Evolutionary conservation across 1,139 yeast species (phyloP).

Genomic region (Kurtzmaniella quercitrusa): DNA sequence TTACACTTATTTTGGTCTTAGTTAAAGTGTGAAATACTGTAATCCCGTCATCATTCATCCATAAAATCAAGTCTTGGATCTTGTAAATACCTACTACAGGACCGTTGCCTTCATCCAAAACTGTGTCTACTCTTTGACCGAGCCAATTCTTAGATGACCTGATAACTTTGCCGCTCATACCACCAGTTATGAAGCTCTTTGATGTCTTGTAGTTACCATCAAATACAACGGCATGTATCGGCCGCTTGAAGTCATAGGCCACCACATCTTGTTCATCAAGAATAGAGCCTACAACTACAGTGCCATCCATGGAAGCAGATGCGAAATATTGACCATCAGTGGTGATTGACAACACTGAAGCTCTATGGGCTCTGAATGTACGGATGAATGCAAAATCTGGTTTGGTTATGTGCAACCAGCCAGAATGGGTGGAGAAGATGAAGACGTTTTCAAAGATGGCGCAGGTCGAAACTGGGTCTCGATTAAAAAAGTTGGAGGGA

Average conservation of each 20-base stretch:
- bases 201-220: conserved; percentile 63
- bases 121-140: conserved; percentile 69
- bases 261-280: conserved; percentile 58
- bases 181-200: conserved; percentile 77
- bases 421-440: conserved; percentile 88
- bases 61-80: conserved; percentile 61
- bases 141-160: conserved; percentile 82
- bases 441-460: conserved; percentile 54
- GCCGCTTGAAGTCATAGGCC: conserved; percentile 82
- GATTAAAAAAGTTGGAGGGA: conserved; percentile 62
- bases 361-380: conserved; percentile 79
- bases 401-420: conserved; percentile 64
- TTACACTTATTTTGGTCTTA: conserved; percentile 40
- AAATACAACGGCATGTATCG: conserved; percentile 81
- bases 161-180: conserved; percentile 81
- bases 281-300: conserved; percentile 76
- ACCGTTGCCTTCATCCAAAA: conserved; percentile 59
- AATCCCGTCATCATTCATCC: conserved; percentile 87
- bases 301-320: conserved; percentile 91
- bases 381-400: conserved; percentile 57
- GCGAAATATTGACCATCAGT: conserved; percentile 75
- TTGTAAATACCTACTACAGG: conserved; percentile 66
- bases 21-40: conserved; percentile 50
- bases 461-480: conserved; percentile 76
- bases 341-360: conserved; percentile 70